Base-by-base conservation (phyloP, 2,329 filamentous ascomycete genomes). In the Epichloe coenophiala region DNA sequence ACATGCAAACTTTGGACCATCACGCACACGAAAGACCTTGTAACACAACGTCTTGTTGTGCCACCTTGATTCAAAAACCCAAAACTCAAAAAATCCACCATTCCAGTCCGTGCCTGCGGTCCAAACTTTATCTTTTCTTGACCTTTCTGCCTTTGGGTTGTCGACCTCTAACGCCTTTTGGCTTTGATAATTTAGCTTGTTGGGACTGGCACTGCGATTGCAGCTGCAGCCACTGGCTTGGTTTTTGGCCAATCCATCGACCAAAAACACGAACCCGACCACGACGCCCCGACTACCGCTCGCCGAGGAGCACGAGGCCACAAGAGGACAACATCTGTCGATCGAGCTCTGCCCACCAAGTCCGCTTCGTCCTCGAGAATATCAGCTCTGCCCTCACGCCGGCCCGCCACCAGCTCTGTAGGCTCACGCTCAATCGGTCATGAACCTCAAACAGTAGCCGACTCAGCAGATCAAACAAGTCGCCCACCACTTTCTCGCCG, bases 171-270 rank as follows among this genome's bases (percentile, higher is more conserved):
- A 57, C 54, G 49, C 46, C 53, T 45, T 52, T 57, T 60, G 50
- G 8, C 56, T 54, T 53, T 47, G 49, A 54, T 54, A 53, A 53
- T 54, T 46, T 60, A 81, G 78, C 76, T 81, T 59, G 74, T 80
- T 66, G 78, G 77, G 65, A 75, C 77, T 58, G 76, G 78, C 64
- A 77, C 77, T 66, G 77, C 76, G 57, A 74, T 80, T 63, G 78
- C 77, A 66, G 76, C 77, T 60, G 77, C 77, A 58, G 71, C 76
- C 64, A 73, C 71, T 58, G 77, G 78, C 58, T 67, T 81, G 55
- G 75, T 76, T 57, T 80, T 81, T 64, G 77, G 75, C 57, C 75
- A 80, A 63, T 67, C 73, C 43, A 61, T 66, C 57, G 73, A 77
- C 57, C 59, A 67, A 54, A 64, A 61, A 42, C 60, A 58, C 40